Evolutionary conservation across 306 rosid species (phyloP), one percentile per base, ranked within the genome.

Genomic region (Myrica gale): DNA sequence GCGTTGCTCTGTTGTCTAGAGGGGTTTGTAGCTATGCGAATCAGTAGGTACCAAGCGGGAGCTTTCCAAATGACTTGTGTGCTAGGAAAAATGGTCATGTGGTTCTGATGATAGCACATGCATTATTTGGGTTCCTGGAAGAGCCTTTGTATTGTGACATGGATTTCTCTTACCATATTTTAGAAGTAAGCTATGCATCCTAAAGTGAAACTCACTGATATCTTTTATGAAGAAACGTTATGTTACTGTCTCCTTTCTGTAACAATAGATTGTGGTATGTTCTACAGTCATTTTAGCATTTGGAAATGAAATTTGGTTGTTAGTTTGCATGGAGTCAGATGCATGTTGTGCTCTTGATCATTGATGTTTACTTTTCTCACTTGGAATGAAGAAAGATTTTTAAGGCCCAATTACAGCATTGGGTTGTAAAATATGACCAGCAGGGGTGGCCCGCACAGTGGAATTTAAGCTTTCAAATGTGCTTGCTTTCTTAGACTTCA

Each of bases 71-170:
- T 32, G 37, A 32, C 0, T 32, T 32, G 37, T 32, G 0, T 32
- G 3, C 37, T 32, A 3, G 37, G 3, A 32, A 32, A 32, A 32
- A 32, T 32, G 37, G 51, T 46, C 51, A 6, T 46, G 51, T 7
- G 7, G 50, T 10, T 77, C 32, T 46, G 69, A 75, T 75, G 73
- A 51, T 71, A 15, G 62, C 53, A 48, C 72, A 66, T 77, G 52
- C 50, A 63, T 78, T 53, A 46, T 44, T 82, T 20, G 13, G 15
- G 20, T 21, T 42, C 42, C 45, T 17, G 20, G 74, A 79, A 45
- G 55, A 7, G 47, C 53, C 45, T 61, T 20, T 39, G 37, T 70
- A 21, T 75, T 68, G 17, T 21, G 47, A 17, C 21, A 37, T 68
- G 63, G 73, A 82, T 54, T 20, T 66, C 20, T 73, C 51, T 1